Conservation (phyloP, 2,329 filamentous ascomycete genomes). For the Apiospora rasikravindrae region DNA sequence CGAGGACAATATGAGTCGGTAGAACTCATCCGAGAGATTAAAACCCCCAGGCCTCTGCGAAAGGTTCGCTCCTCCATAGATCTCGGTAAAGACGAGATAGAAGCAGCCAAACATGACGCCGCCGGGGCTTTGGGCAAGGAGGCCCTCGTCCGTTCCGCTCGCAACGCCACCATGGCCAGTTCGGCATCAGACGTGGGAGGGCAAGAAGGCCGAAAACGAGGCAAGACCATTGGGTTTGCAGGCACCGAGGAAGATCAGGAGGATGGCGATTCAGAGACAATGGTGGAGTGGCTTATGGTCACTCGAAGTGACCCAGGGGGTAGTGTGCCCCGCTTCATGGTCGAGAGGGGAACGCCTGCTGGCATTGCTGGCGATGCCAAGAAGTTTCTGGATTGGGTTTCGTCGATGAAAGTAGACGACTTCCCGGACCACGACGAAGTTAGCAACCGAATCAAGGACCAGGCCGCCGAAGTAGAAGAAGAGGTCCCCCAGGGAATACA, state of each 20-base stretch:
- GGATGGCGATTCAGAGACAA: constrained; percentile 43
- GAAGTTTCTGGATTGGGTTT: constrained; percentile 81
- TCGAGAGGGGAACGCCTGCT: constrained; percentile 84
- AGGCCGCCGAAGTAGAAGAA: constrained; percentile 38
- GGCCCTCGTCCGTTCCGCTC: constrained; percentile 49
- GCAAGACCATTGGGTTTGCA: constrained; percentile 31
- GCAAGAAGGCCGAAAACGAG: constrained; percentile 42
- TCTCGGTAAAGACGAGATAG: constrained; percentile 40
- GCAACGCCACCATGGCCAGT: constrained; percentile 31
- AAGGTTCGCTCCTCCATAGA: constrained; percentile 52
- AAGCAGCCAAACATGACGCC: constrained; percentile 38
- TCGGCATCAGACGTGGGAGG: constrained; percentile 29
- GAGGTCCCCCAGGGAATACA: constrained; percentile 32
- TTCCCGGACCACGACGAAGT: constrained; percentile 34
- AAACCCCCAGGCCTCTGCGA: constrained; percentile 52
- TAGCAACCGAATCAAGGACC: constrained; percentile 29
- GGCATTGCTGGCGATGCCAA: constrained; percentile 80
- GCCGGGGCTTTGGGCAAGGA: constrained; percentile 44
- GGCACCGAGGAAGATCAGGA: constrained; percentile 36
- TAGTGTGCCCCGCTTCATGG: constrained; percentile 86
- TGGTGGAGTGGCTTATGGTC: constrained; percentile 90
- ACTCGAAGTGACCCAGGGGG: constrained; percentile 88
- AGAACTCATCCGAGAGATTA: constrained; percentile 87
- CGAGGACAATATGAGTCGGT: constrained; percentile 89
- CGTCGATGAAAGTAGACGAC: constrained; percentile 45